Percentiles rank a stretch among this genome's conserved stretches.
These are phyloP conservation scores for Narthecium ossifragum DNA, from an alignment of 106 monocot genomes.

Conservation along the genomic window DNA sequence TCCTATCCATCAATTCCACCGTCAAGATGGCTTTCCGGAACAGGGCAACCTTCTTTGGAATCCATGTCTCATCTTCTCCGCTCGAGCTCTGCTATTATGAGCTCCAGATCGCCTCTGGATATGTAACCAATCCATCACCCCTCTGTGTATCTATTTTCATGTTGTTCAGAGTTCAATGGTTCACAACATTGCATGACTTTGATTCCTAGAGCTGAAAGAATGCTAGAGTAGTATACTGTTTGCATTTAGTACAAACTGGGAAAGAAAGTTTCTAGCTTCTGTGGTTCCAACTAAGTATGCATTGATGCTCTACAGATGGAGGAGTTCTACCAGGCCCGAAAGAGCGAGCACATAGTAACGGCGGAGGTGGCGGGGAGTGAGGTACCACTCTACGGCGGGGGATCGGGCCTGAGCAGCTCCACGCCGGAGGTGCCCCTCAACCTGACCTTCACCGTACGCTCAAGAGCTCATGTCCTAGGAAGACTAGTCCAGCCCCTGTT, in stretches of 20 bases:
- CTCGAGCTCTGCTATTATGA: constrained; percentile 54
- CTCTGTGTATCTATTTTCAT: not conserved
- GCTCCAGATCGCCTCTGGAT: constrained; percentile 66
- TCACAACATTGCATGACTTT: not conserved
- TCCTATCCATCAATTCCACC: constrained; percentile 79
- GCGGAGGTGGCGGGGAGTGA: constrained; percentile 32
- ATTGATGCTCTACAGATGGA: constrained; percentile 37
- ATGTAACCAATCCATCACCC: constrained; percentile 21
- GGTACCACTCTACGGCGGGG: constrained; percentile 87
- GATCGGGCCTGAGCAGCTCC: constrained; percentile 38
- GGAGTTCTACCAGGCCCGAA: constrained; percentile 75
- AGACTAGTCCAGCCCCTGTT: constrained; percentile 75
- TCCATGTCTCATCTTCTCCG: constrained; percentile 79
- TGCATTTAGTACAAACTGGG: too few relatives aligned
- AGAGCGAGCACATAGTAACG: constrained; percentile 47
- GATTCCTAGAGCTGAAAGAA: not conserved
- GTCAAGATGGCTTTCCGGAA: constrained; percentile 71
- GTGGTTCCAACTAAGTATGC: not conserved
- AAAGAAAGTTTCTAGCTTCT: too few relatives aligned
- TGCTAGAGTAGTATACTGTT: too few relatives aligned
- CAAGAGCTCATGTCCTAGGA: constrained; percentile 65
- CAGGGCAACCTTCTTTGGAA: constrained; percentile 86
- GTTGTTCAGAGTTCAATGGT: not conserved
- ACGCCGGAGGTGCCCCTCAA: constrained; percentile 46
- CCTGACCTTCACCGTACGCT: constrained; percentile 53